These are phyloP conservation scores for Debaryomyces hansenii DNA, from an alignment of 805 yeast species.

Conservation along the genomic window DNA sequence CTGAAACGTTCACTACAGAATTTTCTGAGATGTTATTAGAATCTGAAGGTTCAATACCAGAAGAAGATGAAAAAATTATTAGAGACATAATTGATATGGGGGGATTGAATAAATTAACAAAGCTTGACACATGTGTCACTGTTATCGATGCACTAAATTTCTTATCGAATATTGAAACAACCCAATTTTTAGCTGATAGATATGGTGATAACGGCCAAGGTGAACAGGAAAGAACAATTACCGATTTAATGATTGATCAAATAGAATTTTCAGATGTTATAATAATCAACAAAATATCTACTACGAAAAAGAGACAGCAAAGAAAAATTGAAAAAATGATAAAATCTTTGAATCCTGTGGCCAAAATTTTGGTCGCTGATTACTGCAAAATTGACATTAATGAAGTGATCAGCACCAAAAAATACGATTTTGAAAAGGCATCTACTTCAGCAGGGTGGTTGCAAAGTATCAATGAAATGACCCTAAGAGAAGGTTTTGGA, in stretches of 20 bases:
- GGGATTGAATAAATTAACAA: slow-evolving; percentile 39
- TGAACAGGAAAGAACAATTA: slow-evolving; percentile 44
- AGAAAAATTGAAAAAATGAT: slow-evolving; percentile 32
- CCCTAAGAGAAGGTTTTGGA: slow-evolving; percentile 31
- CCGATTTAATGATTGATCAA: slow-evolving; percentile 48
- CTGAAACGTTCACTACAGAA: slow-evolving; percentile 47
- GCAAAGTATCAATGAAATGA: slow-evolving; percentile 40
- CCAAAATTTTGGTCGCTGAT: slow-evolving; percentile 35
- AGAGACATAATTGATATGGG: slow-evolving; percentile 33
- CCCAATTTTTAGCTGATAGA: slow-evolving; percentile 41
- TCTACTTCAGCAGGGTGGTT: slow-evolving; percentile 47
- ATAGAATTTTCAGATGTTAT: slow-evolving; percentile 48
- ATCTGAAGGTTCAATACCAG: slow-evolving; percentile 16
- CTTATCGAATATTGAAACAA: slow-evolving; percentile 41
- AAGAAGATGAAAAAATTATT: slow-evolving; percentile 17
- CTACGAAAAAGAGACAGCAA: slow-evolving; percentile 23
- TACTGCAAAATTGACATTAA: slow-evolving; percentile 37
- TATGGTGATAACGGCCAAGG: slow-evolving; percentile 39
- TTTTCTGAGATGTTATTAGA: slow-evolving; percentile 35
- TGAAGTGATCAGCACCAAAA: slow-evolving; percentile 35
- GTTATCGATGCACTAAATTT: slow-evolving; percentile 46
- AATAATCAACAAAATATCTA: slow-evolving; percentile 39
- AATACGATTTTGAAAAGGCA: slow-evolving; percentile 42
- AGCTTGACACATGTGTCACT: slow-evolving; percentile 47
- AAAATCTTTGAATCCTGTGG: slow-evolving; percentile 40